Conservation (phyloP, 441 rosid genomes). For the Sinapis alba region DNA sequence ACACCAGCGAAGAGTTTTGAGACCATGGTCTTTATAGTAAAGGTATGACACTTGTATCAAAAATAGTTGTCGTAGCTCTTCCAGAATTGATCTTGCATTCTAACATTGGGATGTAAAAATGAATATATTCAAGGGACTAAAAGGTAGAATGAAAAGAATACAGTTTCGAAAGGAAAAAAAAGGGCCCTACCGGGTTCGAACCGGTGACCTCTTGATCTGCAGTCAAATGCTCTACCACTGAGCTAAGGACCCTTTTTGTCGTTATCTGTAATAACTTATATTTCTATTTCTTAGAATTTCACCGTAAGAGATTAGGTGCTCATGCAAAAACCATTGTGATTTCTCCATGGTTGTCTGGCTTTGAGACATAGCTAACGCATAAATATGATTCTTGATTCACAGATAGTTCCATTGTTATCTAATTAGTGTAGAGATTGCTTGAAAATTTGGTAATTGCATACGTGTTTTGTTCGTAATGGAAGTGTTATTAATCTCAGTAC, state of each 20-base stretch:
- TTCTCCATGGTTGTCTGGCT: background rate
- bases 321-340: background rate
- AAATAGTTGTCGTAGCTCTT: background rate
- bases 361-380: background rate
- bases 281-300: background rate
- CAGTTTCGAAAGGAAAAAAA: background rate
- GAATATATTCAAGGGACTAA: background rate
- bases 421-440: background rate
- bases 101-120: background rate
- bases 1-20: background rate
- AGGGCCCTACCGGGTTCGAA: conserved; percentile 82
- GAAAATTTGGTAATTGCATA: background rate
- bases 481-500: background rate
- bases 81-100: background rate
- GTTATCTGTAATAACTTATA: background rate
- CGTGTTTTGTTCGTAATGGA: background rate
- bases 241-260: conserved; percentile 68
- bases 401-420: background rate
- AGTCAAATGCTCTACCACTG: conserved; percentile 97
- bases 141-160: background rate
- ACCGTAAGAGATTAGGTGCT: background rate
- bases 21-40: background rate
- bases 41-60: conserved; percentile 1
- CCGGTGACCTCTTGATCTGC: conserved; percentile 92
- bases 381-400: background rate